Conservation (phyloP, 257 asterid genomes). For the Nicotiana benthamiana region DNA sequence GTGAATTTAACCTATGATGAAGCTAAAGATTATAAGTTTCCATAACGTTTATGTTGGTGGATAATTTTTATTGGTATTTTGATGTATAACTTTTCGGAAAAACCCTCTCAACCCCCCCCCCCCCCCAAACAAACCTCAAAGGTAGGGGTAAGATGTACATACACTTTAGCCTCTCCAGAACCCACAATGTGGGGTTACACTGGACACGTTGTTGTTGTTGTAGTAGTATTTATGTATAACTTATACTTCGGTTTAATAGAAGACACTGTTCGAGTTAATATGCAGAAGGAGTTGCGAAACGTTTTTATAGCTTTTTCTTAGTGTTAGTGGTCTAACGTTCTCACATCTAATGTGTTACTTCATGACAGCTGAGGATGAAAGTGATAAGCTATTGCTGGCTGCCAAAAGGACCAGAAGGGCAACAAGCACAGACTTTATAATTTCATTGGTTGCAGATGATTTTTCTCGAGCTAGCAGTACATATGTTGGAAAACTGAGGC, state of each 20-base stretch:
- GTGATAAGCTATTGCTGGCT: constrained; percentile 62
- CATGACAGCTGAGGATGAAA: constrained; percentile 65
- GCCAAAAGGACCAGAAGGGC: constrained; percentile 80
- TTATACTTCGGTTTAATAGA: background rate
- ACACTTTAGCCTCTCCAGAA: too few relatives aligned
- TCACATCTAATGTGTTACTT: constrained; percentile 13
- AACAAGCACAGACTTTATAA: constrained; percentile 70
- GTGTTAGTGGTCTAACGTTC: background rate
- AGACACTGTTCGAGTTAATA: background rate
- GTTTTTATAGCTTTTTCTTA: background rate
- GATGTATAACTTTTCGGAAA: background rate
- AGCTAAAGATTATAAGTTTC: background rate
- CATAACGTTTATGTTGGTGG: too few relatives aligned
- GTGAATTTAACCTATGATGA: background rate
- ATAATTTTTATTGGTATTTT: background rate
- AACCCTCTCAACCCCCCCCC: too few relatives aligned
- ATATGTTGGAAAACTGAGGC: constrained; percentile 80
- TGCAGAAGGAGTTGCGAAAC: background rate
- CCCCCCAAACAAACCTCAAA: too few relatives aligned
- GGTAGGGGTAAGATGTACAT: too few relatives aligned
- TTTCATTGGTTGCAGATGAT: constrained; percentile 76
- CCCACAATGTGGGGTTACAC: too few relatives aligned
- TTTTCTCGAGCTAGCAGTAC: constrained; percentile 89
- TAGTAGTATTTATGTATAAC: background rate
- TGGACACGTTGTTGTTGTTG: too few relatives aligned